Evolutionary conservation across 192 early-diverging fungal genomes (phyloP), one percentile per base, ranked within the genome.

Genomic region (Entomortierella parvispora): DNA sequence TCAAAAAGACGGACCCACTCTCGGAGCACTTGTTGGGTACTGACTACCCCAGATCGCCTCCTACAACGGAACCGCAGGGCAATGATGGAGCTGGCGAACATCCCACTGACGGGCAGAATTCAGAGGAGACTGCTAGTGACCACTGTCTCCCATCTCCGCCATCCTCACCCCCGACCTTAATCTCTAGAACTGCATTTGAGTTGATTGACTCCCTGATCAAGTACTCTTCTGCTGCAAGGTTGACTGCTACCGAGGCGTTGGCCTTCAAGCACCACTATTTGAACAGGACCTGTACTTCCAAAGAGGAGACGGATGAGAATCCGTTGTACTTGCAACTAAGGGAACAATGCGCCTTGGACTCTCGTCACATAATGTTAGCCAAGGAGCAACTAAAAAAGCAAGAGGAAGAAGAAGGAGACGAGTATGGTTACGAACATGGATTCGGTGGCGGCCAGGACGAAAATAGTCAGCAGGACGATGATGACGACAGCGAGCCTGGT

Each of bases 181-280:
- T 74, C 17, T 61, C 71, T 11, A 14, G 22, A 20, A 58, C 29
- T 2, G 32, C 65, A 18, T 68, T 76, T 22, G 46, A 50, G 18
- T 26, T 77, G 47, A 68, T 77, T 42, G 74, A 77, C 45, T 14
- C 25, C 2, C 46, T 77, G 65, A 26, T 77, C 32, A 22, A 47
- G 0, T 77, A 68, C 46, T 77, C 74, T 26, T 53, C 65, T 14
- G 7, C 65, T 2, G 26, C 26, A 44, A 65, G 74, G 14, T 58
- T 66, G 0, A 52, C 65, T 17, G 74, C 74, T 4, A 42, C 23
- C 12, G 55, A 68, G 12, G 60, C 60, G 7, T 32, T 77, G 18
- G 48, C 2, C 18, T 58, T 64, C 52, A 59, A 53, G n/a, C 29
- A 72, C 6, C 55, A 31, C 3, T 65, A 59, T 42, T 26, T 72